phyloP scores from a whole-genome alignment of 768 basidiomycete species.

The Leccinum sublutescens region DNA sequence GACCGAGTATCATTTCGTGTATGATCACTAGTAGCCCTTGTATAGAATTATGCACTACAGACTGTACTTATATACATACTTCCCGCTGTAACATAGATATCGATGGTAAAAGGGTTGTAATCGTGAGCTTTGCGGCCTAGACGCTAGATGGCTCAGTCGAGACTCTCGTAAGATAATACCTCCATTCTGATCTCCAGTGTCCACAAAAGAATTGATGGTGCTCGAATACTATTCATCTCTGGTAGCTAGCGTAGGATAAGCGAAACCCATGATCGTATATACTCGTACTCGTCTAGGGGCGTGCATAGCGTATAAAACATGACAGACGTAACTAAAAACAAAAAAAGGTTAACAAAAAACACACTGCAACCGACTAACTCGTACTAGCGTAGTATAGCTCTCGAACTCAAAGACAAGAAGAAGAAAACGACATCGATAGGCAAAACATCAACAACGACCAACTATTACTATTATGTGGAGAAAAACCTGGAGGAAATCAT shows the following conservation, averaged over 20 bases:
- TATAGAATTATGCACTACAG: not conserved
- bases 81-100: conserved; percentile 2
- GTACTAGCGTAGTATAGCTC: not conserved
- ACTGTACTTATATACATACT: not conserved
- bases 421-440: not conserved
- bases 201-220: no score
- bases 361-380: not conserved
- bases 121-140: not conserved
- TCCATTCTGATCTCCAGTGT: no score
- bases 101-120: not conserved
- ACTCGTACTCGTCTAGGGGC: not conserved
- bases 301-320: not conserved
- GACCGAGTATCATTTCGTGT: conserved; percentile 3
- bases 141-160: not conserved
- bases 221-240: not conserved
- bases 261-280: not conserved
- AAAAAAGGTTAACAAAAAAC: not conserved
- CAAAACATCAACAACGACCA: not conserved
- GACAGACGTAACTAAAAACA: not conserved
- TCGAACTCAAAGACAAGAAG: not conserved
- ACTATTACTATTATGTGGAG: not conserved
- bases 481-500: not conserved
- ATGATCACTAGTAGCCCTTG: not conserved
- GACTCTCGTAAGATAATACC: no score
- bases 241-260: not conserved